Evolutionary conservation across 1,284 basidiomycete species (phyloP).

Genomic region (Ganoderma resinaceum): DNA sequence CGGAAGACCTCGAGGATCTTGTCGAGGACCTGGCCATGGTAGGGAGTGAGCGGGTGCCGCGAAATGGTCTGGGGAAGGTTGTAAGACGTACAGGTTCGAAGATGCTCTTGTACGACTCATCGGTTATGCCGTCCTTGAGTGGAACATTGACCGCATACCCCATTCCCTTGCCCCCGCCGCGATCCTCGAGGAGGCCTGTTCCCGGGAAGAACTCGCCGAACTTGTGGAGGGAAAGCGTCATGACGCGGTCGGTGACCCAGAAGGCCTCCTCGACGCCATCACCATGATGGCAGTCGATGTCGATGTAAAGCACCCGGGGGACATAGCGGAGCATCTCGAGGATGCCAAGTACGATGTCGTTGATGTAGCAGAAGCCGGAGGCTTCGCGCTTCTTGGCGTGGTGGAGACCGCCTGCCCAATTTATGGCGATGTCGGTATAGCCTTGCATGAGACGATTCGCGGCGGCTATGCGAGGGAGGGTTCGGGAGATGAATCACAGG

Average conservation of each 20-base stretch:
- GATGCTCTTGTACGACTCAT: constrained; percentile 82
- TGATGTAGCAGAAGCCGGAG: constrained; percentile 97
- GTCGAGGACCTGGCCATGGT: constrained; percentile 70
- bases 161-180: constrained; percentile 86
- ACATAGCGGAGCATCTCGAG: constrained; percentile 85
- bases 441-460: constrained; percentile 86
- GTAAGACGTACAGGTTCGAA: constrained; percentile 82
- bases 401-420: constrained; percentile 98
- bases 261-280: constrained; percentile 99
- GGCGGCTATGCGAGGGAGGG: constrained; percentile 61
- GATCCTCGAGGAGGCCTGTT: constrained; percentile 88
- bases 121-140: constrained; percentile 92
- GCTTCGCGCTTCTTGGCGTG: constrained; percentile 99
- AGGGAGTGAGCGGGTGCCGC: neutral
- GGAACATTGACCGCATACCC: constrained; percentile 96
- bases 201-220: constrained; percentile 98
- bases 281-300: constrained; percentile 98
- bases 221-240: constrained; percentile 97
- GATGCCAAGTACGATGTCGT: constrained; percentile 93
- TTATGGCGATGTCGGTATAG: constrained; percentile 91
- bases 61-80: neutral
- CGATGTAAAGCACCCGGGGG: constrained; percentile 94
- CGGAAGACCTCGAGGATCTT: constrained; percentile 92
- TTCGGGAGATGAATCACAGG: neutral
- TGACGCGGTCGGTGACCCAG: constrained; percentile 96